phyloP scores from a whole-genome alignment of 2,329 filamentous ascomycete species.

The Stachybotrys echinatus region DNA sequence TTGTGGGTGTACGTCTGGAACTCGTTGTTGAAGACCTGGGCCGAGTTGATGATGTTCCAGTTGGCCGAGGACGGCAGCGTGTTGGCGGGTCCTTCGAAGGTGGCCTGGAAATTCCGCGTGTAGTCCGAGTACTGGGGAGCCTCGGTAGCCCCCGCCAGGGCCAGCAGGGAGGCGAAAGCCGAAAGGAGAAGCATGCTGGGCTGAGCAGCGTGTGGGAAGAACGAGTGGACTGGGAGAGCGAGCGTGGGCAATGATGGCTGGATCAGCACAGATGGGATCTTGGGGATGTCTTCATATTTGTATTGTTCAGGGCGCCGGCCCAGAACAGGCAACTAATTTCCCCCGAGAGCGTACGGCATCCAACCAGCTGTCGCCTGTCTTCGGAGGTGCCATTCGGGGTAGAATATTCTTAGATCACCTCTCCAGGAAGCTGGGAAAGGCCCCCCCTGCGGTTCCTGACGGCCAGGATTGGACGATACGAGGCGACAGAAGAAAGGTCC shows the following conservation, averaged over 20 bases:
- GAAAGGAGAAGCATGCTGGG: neutral
- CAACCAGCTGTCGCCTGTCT: neutral
- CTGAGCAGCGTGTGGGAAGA: neutral
- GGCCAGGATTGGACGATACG: neutral
- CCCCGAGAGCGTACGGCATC: neutral
- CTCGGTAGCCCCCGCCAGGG: slow-evolving; percentile 11
- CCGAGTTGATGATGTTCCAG: slow-evolving; percentile 36
- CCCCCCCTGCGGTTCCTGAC: neutral
- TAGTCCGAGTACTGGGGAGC: slow-evolving; percentile 21
- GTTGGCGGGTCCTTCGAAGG: slow-evolving; percentile 23
- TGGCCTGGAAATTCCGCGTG: slow-evolving; percentile 23
- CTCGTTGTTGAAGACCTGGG: slow-evolving; percentile 36
- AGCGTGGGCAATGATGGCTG: neutral
- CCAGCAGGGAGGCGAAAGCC: neutral
- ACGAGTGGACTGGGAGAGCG: neutral
- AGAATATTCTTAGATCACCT: neutral
- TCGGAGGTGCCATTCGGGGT: neutral
- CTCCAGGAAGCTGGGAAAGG: neutral
- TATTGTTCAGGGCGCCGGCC: neutral
- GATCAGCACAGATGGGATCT: neutral
- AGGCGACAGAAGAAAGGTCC: neutral
- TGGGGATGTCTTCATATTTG: neutral
- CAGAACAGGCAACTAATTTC: neutral
- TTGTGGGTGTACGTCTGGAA: slow-evolving; percentile 34
- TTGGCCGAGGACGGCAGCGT: slow-evolving; percentile 11